phyloP scores from a whole-genome alignment of 257 asterid species.

The Lantana camara region DNA sequence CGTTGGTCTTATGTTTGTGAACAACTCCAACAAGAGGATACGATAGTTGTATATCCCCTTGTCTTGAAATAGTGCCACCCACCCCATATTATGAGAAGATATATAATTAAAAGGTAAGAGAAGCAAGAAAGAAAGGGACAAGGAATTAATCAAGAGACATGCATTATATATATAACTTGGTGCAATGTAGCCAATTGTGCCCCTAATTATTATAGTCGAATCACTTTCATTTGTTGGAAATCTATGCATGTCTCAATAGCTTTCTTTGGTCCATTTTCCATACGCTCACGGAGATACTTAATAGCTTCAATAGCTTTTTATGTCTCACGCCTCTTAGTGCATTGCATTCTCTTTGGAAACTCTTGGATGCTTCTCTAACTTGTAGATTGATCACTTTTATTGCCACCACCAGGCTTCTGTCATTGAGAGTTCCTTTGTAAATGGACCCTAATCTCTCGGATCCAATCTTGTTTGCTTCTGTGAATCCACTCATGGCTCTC shows the following conservation, averaged over 20 bases:
- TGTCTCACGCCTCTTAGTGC: constrained; percentile 33
- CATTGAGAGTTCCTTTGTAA: constrained; percentile 35
- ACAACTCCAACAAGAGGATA: constrained; percentile 37
- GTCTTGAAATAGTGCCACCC: constrained; percentile 18
- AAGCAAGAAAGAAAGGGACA: too few relatives aligned
- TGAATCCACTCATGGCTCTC: constrained; percentile 33
- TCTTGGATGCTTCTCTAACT: constrained; percentile 36
- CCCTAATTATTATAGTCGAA: too few relatives aligned
- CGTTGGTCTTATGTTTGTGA: constrained; percentile 30
- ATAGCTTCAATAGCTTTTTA: constrained; percentile 32
- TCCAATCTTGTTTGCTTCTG: constrained; percentile 33
- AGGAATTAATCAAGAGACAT: too few relatives aligned
- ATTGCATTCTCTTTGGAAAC: constrained; percentile 39
- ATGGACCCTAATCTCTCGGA: constrained; percentile 36
- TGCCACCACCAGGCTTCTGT: constrained; percentile 21
- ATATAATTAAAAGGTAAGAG: too few relatives aligned
- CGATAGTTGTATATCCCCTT: constrained; percentile 39
- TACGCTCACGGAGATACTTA: constrained; percentile 37
- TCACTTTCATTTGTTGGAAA: too few relatives aligned
- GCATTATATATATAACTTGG: too few relatives aligned
- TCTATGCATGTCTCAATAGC: constrained; percentile 34
- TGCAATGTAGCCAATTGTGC: too few relatives aligned
- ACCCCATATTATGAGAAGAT: constrained; percentile 34
- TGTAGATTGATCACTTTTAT: constrained; percentile 36
- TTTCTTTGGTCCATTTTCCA: constrained; percentile 38